Evolutionary conservation across 257 asterid genomes (phyloP).

Genomic region (Nicotiana obtusifolia): DNA sequence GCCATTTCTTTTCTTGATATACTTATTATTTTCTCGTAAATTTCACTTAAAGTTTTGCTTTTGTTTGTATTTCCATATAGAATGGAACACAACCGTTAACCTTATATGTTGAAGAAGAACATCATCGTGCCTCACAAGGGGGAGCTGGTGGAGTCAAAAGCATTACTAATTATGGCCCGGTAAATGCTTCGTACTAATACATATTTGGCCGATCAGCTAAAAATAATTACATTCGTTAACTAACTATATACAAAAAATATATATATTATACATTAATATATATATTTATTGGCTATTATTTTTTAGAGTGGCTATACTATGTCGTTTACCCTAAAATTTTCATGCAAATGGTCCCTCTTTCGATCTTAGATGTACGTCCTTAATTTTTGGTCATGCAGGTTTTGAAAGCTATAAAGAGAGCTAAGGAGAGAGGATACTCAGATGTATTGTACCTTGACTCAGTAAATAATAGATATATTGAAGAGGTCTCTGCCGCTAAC

Average conservation of each 20-base stretch:
- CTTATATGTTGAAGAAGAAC: slow-evolving; percentile 57
- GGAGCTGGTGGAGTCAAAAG: slow-evolving; percentile 85
- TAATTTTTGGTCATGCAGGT: not conserved
- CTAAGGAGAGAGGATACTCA: slow-evolving; percentile 62
- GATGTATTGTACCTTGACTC: slow-evolving; percentile 78
- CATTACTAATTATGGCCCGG: slow-evolving; percentile 81
- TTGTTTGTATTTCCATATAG: slow-evolving; percentile 17
- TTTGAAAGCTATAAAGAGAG: slow-evolving; percentile 32
- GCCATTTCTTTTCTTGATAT: not conserved
- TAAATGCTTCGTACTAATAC: not conserved
- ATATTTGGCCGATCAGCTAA: too few relatives aligned
- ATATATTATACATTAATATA: too few relatives aligned
- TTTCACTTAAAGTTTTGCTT: not conserved
- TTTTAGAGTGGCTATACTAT: too few relatives aligned
- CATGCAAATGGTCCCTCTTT: not conserved
- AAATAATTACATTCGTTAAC: too few relatives aligned
- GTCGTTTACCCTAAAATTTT: too few relatives aligned
- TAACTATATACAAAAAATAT: too few relatives aligned
- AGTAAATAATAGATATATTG: slow-evolving; percentile 48
- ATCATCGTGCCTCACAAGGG: slow-evolving; percentile 74
- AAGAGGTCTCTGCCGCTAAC: slow-evolving; percentile 73
- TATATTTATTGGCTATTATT: too few relatives aligned
- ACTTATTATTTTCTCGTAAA: not conserved
- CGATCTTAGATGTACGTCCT: not conserved
- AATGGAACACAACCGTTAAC: slow-evolving; percentile 52